Conservation (phyloP, 2,329 filamentous ascomycete species). For the Colletotrichum chrysophilum region DNA sequence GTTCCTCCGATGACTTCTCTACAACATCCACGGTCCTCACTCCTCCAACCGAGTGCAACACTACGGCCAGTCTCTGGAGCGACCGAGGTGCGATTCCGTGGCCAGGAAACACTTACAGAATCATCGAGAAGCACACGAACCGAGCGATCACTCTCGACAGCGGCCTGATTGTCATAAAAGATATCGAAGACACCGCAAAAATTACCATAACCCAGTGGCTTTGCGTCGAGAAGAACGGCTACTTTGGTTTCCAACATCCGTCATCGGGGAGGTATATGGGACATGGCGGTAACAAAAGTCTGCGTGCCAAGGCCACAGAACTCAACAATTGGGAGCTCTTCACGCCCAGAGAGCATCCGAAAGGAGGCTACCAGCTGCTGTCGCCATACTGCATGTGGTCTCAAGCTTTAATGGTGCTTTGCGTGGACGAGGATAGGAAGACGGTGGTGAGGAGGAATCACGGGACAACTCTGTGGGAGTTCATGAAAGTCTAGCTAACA, state of each 20-base stretch:
- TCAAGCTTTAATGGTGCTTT: not conserved
- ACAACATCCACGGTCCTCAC: not conserved
- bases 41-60: not conserved
- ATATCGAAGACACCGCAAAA: not conserved
- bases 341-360: not conserved
- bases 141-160: constrained; percentile 15
- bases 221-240: constrained; percentile 40
- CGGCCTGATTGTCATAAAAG: not conserved
- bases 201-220: constrained; percentile 28
- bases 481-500: not conserved
- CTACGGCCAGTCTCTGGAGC: not conserved
- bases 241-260: constrained; percentile 41
- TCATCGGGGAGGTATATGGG: constrained; percentile 37
- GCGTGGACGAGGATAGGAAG: not conserved
- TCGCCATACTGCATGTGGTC: not conserved
- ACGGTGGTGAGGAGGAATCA: not conserved
- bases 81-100: constrained; percentile 18
- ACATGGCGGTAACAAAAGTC: constrained; percentile 26
- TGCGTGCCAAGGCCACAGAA: not conserved
- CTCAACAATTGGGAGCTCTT: not conserved
- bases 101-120: constrained; percentile 19
- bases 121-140: constrained; percentile 15
- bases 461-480: not conserved
- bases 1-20: not conserved
- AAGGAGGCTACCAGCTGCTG: not conserved